Evolutionary conservation across 805 yeast genomes (phyloP).

Genomic region (Huiozyma sinensis): DNA sequence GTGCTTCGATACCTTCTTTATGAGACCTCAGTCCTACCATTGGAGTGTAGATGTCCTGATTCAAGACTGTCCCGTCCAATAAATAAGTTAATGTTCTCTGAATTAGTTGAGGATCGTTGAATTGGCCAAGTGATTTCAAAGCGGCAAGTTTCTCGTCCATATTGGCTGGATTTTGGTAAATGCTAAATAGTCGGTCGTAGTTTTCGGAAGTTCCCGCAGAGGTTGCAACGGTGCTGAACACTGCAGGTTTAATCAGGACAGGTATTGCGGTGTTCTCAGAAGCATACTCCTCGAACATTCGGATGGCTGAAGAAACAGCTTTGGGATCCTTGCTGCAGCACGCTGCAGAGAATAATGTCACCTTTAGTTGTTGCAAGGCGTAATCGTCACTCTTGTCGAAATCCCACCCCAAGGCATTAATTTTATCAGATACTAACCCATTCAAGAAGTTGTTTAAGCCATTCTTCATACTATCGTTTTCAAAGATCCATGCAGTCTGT

Average conservation of each 20-base stretch:
- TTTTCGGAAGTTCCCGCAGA: slow-evolving; percentile 45
- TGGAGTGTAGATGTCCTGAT: slow-evolving; percentile 72
- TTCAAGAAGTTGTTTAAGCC: slow-evolving; percentile 43
- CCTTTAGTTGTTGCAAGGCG: slow-evolving; percentile 56
- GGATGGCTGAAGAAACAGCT: slow-evolving; percentile 37
- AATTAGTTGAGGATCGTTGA: slow-evolving; percentile 41
- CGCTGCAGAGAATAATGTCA: slow-evolving; percentile 51
- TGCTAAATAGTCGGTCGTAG: slow-evolving; percentile 49
- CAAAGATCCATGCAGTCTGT: slow-evolving; percentile 46
- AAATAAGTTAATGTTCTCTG: slow-evolving; percentile 46
- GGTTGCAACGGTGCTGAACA: slow-evolving; percentile 58
- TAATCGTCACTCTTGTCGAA: slow-evolving; percentile 46
- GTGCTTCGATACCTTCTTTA: slow-evolving; percentile 51
- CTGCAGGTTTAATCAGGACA: slow-evolving; percentile 59
- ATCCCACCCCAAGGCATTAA: slow-evolving; percentile 52
- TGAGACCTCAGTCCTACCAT: slow-evolving; percentile 61
- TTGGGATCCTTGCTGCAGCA: slow-evolving; percentile 39
- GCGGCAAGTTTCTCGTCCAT: slow-evolving; percentile 64
- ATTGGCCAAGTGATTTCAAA: slow-evolving; percentile 56
- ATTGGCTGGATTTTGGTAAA: slow-evolving; percentile 49
- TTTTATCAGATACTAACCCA: slow-evolving; percentile 45
- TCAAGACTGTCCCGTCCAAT: slow-evolving; percentile 48
- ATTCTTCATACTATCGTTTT: slow-evolving; percentile 34
- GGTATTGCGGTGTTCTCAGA: slow-evolving; percentile 58
- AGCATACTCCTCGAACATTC: slow-evolving; percentile 42